Evolutionary conservation across 768 basidiomycete species (phyloP).

Genomic region (Russula compacta): DNA sequence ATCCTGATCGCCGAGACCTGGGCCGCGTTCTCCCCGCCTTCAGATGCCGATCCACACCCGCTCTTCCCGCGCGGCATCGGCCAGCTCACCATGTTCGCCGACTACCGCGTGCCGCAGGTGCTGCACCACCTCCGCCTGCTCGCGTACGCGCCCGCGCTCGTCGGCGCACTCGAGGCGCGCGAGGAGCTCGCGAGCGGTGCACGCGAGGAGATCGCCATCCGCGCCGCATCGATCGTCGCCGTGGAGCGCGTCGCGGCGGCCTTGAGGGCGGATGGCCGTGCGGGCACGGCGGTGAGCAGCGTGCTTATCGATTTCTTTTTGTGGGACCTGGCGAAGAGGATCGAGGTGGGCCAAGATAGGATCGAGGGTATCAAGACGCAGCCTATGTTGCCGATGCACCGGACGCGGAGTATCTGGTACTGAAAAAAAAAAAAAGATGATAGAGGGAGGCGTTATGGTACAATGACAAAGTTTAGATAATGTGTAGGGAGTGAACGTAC

Average conservation of each 20-base stretch:
- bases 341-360: constrained; percentile 53
- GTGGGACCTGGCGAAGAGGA: constrained; percentile 77
- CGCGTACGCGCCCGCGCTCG: constrained; percentile 54
- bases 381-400: constrained; percentile 60
- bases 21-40: constrained; percentile 71
- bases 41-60: constrained; percentile 43
- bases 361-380: constrained; percentile 47
- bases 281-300: constrained; percentile 40
- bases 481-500: too few relatives aligned
- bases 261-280: constrained; percentile 20
- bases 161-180: constrained; percentile 39
- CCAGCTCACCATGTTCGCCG: constrained; percentile 87
- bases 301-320: constrained; percentile 87
- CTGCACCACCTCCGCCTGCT: constrained; percentile 76
- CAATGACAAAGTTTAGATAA: too few relatives aligned
- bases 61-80: constrained; percentile 62
- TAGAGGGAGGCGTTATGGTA: too few relatives aligned
- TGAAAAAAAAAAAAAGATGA: constrained; percentile 26
- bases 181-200: constrained; percentile 44
- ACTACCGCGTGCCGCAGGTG: constrained; percentile 88
- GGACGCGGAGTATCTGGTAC: constrained; percentile 83
- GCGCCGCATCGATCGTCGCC: constrained; percentile 70
- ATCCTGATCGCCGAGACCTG: constrained; percentile 87
- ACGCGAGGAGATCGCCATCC: constrained; percentile 65
- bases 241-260: constrained; percentile 65